Evolutionary conservation across 768 basidiomycete species (phyloP), one percentile per base, ranked within the genome.

Genomic region (Amanita muscaria): DNA sequence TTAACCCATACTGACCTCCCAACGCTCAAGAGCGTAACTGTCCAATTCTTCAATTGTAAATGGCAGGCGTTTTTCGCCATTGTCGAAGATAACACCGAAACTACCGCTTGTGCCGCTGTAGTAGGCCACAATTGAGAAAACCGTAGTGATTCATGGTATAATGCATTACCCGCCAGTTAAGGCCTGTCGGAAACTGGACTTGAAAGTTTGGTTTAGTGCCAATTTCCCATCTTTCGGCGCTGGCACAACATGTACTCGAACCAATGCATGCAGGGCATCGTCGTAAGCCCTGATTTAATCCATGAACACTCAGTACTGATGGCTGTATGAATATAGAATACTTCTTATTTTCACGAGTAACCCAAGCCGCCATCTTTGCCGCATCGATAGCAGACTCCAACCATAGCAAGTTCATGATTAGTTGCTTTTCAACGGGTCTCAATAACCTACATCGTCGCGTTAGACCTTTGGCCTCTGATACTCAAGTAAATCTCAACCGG

Each of bases 341-440:
- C 88, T 76, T 76, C 74, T 72, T 81, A 50, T 77, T 74, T 52
- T 88, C 85, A 10, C 73, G 75, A 23, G 77, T 70, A 18, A 89
- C 81, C 87, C 89, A 89, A 14, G 78, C 76, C 4, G 72, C 64
- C 79, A 90, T 80, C 0, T 79, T 83, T 12, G 72, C 67, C n/a
- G 68, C 61, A 1, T 76, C 67, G 40, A 90, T 79, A 3, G 81
- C 65, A 18, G 77, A 74, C 56, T 94, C 92, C 22, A 92, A 70
- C 91, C 92, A 96, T 6, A 94, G 68, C 42, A 91, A 58, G 58
- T 83, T 88, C 81, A 93, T 85, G 24, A 90, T 75, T 21, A 93
- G 67, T 57, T 94, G 91, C 44, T 88, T 72, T 56, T 91, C 85
- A 16, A 92, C 58, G 15, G 87, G 77, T 2, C 76, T 79, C 29